Conservation (phyloP, 2,329 filamentous ascomycete genomes). For the Xenosphaeropsis pyriputrescens region DNA sequence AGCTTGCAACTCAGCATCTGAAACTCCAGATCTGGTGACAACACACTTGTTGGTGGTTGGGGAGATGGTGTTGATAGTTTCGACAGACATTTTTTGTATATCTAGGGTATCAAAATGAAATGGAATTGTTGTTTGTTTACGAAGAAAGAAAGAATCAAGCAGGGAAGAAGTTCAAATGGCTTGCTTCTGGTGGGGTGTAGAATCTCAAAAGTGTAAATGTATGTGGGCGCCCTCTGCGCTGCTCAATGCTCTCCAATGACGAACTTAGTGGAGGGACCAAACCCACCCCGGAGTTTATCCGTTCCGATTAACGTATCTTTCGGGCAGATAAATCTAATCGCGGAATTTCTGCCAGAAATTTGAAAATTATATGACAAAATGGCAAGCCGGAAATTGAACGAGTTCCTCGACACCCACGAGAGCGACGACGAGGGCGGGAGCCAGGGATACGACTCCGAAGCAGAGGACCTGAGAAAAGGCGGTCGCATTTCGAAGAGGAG, state of each 20-base stretch:
- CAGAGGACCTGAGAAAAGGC: constrained; percentile 51
- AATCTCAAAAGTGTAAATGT: too few species aligned
- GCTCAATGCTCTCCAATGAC: too few species aligned
- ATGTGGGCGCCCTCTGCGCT: too few species aligned
- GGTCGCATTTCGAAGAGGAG: constrained; percentile 46
- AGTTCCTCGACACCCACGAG: constrained; percentile 48
- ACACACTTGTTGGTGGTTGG: constrained; percentile 78
- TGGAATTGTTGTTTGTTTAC: constrained; percentile 1
- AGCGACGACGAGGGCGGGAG: constrained; percentile 36
- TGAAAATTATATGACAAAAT: constrained; percentile 24
- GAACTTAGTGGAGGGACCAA: too few species aligned
- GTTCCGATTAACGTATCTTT: too few species aligned
- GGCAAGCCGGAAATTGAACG: constrained; percentile 55
- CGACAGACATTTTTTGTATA: constrained; percentile 37
- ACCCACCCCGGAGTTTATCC: too few species aligned
- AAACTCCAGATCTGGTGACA: constrained; percentile 62
- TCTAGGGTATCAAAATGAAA: constrained; percentile 4
- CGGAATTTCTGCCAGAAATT: too few species aligned
- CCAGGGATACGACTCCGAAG: constrained; percentile 51
- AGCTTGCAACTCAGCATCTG: constrained; percentile 51
- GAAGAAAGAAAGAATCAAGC: too few species aligned
- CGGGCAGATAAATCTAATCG: too few species aligned
- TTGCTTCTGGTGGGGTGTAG: background rate
- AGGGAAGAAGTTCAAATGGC: too few species aligned
- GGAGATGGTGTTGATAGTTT: constrained; percentile 67